Evolutionary conservation across 768 basidiomycete species (phyloP), one percentile per base, ranked within the genome.

Genomic region (Kwoniella dejecticola): DNA sequence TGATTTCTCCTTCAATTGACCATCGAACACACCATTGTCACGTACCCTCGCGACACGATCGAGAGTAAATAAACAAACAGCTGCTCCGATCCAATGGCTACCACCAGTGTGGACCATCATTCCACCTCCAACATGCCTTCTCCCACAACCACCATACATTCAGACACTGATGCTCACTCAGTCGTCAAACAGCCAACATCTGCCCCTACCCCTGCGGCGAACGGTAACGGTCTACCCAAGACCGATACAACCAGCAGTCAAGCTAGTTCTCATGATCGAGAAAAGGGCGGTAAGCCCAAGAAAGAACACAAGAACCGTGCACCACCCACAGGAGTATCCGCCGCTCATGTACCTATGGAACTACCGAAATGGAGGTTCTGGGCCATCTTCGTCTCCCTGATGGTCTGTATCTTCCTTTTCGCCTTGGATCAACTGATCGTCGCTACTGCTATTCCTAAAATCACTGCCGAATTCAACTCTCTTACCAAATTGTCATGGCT

Each of bases 391-490:
- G 2, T 67, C 31, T 23, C 52, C n/a, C 42, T 75, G 29, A 67
- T 72, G 70, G 36, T 75, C 12, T 59, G 60, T 21, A 60, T 75
- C 26, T 75, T 75, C 70, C 56, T 75, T 13, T 74, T 71, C 44
- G 72, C 72, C 15, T 62, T 74, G 5, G 71, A 82, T 64, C 67
- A 79, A 57, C 76, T 81, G 2, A 82, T 83, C 64, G 70, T 82
- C 24, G 72, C 74, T 3, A 77, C 73, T 15, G 75, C 75, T 15
- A 78, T 75, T 19, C 77, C 75, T 3, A 69, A 68, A 33, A 78
- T 78, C 59, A 75, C 72, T 0, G 67, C 57, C 15, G 62, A 72
- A 40, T 78, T 78, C 69, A 60, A 70, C 48, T 66, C 69, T 1
- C 67, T 77, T 10, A 67, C 67, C 19, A 44, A 76, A 56, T 55